Percentiles rank a stretch among this genome's conserved stretches.
Conservation (phyloP, 2,329 filamentous ascomycete species). For the Aciculosporium take region DNA sequence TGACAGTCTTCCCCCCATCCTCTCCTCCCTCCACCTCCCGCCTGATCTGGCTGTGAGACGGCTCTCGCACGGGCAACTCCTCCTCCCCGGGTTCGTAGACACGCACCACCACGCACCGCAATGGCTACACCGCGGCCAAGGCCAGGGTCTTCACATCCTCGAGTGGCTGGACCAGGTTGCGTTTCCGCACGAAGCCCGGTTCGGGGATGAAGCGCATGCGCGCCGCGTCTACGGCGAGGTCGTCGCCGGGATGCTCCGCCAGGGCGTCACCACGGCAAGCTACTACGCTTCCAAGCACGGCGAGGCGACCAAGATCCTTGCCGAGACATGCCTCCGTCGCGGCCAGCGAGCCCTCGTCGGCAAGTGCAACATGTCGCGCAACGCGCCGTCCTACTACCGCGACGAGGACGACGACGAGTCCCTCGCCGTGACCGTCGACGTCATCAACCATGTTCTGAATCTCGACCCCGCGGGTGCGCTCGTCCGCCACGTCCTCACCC, state of each 20-base stretch:
- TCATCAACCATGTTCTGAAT: constrained; percentile 30
- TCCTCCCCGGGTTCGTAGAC: constrained; percentile 48
- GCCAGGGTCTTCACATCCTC: constrained; percentile 38
- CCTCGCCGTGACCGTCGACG: constrained; percentile 31
- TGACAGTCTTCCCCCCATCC: constrained; percentile 7
- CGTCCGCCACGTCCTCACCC: constrained; percentile 38
- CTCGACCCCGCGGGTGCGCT: constrained; percentile 31
- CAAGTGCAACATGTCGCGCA: constrained; percentile 49
- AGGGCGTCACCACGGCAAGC: constrained; percentile 47
- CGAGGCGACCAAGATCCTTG: constrained; percentile 41
- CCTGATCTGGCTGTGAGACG: constrained; percentile 3
- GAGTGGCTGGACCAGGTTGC: constrained; percentile 53
- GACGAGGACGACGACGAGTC: constrained; percentile 33
- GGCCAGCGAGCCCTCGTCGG: constrained; percentile 47
- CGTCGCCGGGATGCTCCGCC: constrained; percentile 43
- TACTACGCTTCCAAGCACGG: constrained; percentile 46
- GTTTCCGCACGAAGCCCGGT: constrained; percentile 49
- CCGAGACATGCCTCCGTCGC: constrained; percentile 34
- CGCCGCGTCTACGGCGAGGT: constrained; percentile 33
- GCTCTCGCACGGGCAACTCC: constrained; percentile 31
- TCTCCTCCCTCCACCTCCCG: constrained; percentile 6
- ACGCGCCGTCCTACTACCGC: constrained; percentile 38
- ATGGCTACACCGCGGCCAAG: constrained; percentile 33
- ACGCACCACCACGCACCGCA: constrained; percentile 56
- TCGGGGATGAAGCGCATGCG: constrained; percentile 39